Evolutionary conservation across 2,329 filamentous ascomycete species (phyloP).

Genomic region (Talaromyces amestolkiae): DNA sequence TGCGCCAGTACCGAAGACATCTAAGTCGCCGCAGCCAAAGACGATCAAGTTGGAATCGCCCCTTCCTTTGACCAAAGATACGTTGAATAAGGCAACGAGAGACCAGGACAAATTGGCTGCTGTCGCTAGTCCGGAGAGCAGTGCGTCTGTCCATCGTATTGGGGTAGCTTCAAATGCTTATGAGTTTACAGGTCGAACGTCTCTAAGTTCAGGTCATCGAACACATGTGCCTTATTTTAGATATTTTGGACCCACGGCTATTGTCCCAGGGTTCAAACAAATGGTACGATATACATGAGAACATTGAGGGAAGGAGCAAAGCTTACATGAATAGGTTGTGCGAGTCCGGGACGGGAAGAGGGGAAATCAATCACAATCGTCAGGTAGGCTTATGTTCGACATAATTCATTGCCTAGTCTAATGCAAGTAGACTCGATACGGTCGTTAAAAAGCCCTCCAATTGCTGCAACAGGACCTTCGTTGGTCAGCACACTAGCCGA

Average conservation of each 20-base stretch:
- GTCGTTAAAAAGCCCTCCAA: slow-evolving; percentile 36
- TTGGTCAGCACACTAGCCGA: slow-evolving; percentile 24
- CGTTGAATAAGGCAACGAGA: slow-evolving; percentile 16
- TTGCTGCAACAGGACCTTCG: slow-evolving; percentile 24
- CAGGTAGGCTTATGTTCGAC: slow-evolving; percentile 28
- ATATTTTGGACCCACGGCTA: slow-evolving; percentile 87
- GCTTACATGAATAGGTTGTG: slow-evolving; percentile 44
- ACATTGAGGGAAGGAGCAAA: not conserved
- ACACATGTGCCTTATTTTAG: slow-evolving; percentile 76
- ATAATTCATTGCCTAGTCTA: not conserved
- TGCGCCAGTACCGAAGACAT: slow-evolving; percentile 15
- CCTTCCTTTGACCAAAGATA: slow-evolving; percentile 19
- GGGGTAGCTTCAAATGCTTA: not conserved
- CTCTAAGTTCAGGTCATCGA: slow-evolving; percentile 36
- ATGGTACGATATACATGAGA: slow-evolving; percentile 60
- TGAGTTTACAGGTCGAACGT: slow-evolving; percentile 35
- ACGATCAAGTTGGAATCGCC: slow-evolving; percentile 20
- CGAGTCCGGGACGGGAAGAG: slow-evolving; percentile 57
- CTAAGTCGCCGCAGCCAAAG: slow-evolving; percentile 22
- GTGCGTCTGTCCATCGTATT: slow-evolving; percentile 26
- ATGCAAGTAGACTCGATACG: slow-evolving; percentile 35
- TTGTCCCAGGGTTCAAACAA: slow-evolving; percentile 87
- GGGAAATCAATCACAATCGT: slow-evolving; percentile 41
- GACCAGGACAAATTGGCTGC: slow-evolving; percentile 23
- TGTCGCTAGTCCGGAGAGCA: slow-evolving; percentile 38